A percentile compares a stretch with the other conserved stretches of the same genome.
phyloP scores from a whole-genome alignment of 2,329 filamentous ascomycete genomes.

The Penicillium freii region DNA sequence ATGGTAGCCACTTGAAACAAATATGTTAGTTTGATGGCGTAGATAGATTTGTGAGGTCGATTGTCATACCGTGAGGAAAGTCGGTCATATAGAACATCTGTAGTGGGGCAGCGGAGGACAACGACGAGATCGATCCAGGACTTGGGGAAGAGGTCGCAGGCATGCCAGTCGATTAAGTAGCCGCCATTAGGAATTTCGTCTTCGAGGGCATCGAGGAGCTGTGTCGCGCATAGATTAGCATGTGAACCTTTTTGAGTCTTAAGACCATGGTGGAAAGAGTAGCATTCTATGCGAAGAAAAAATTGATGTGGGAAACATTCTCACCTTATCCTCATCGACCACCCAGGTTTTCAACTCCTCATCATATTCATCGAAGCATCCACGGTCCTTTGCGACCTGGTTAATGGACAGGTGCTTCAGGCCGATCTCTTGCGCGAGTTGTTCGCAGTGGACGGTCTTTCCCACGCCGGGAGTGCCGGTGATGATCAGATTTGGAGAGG shows the following conservation, averaged over 20 bases:
- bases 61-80: slow-evolving; percentile 63
- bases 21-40: not conserved
- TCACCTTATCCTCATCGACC: slow-evolving; percentile 92
- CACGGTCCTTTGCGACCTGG: slow-evolving; percentile 82
- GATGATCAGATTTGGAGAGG: slow-evolving; percentile 80
- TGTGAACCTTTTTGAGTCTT: not conserved
- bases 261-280: not conserved
- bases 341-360: slow-evolving; percentile 85
- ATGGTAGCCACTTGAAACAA: slow-evolving; percentile 65
- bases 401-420: slow-evolving; percentile 86
- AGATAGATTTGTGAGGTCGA: not conserved
- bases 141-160: slow-evolving; percentile 89
- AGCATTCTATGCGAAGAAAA: not conserved
- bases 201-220: slow-evolving; percentile 84
- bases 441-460: slow-evolving; percentile 89
- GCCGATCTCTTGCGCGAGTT: slow-evolving; percentile 71
- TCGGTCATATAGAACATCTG: slow-evolving; percentile 78
- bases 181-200: slow-evolving; percentile 75
- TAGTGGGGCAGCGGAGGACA: slow-evolving; percentile 75
- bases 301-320: slow-evolving; percentile 12
- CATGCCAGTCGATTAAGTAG: slow-evolving; percentile 95
- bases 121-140: slow-evolving; percentile 95
- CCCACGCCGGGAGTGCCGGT: slow-evolving; percentile 95
- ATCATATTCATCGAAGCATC: slow-evolving; percentile 84
- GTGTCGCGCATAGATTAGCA: slow-evolving; percentile 6